phyloP scores from a whole-genome alignment of 768 basidiomycete genomes.

The Suillus sp. region DNA sequence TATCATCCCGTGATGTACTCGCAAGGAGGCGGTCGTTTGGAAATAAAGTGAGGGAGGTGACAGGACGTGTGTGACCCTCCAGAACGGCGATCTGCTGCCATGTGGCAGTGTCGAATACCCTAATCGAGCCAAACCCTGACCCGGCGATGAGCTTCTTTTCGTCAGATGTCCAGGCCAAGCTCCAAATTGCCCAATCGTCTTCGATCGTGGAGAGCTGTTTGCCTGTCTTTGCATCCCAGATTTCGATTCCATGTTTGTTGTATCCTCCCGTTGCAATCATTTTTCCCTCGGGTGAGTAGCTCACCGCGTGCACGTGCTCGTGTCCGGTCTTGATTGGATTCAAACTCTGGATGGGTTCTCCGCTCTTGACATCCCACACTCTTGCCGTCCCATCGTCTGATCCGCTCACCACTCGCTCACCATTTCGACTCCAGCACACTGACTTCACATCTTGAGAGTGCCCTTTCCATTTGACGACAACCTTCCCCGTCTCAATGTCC shows the following conservation, averaged over 20 bases:
- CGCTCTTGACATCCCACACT: background rate
- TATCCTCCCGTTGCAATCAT: background rate
- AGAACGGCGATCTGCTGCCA: background rate
- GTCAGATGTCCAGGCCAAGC: background rate
- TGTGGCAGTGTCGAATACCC: slow-evolving; percentile 3
- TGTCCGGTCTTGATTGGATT: background rate
- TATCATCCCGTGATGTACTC: slow-evolving; percentile 6
- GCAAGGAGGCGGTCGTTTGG: background rate
- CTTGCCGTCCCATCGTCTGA: slow-evolving; percentile 12
- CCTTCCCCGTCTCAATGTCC: background rate
- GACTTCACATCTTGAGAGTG: background rate
- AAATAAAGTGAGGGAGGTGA: background rate
- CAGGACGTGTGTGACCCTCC: rapidly evolving
- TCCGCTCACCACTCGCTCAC: slow-evolving; percentile 16
- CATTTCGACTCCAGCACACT: slow-evolving; percentile 10
- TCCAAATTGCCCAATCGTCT: background rate
- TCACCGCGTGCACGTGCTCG: rapidly evolving
- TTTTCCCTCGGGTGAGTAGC: background rate
- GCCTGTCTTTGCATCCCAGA: background rate
- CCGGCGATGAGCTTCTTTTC: slow-evolving; percentile 2
- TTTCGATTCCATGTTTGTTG: background rate
- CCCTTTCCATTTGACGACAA: background rate
- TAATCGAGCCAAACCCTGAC: background rate
- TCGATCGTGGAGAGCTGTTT: background rate
- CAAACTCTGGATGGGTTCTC: background rate